phyloP scores from a whole-genome alignment of 331 rosid genomes.

The Telfairia occidentalis region DNA sequence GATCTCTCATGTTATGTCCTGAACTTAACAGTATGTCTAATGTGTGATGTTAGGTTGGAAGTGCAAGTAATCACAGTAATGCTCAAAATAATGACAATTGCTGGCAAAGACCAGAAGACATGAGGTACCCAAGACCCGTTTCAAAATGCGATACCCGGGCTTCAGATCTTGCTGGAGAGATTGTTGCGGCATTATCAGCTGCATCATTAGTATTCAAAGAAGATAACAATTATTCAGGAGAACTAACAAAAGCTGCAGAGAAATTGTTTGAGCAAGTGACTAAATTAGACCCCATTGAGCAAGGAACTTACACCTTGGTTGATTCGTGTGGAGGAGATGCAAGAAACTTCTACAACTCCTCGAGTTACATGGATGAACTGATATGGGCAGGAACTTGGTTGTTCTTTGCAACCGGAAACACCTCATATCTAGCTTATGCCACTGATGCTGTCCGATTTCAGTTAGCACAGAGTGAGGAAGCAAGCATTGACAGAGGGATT shows the following conservation, averaged over 20 bases:
- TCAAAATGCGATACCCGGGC: conserved; percentile 50
- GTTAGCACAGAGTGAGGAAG: conserved; percentile 31
- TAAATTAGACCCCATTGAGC: conserved; percentile 28
- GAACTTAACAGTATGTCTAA: background rate
- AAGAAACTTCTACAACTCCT: conserved; percentile 40
- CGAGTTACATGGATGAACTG: conserved; percentile 54
- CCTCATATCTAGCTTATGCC: conserved; percentile 36
- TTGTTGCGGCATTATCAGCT: conserved; percentile 69
- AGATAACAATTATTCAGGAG: conserved; percentile 36
- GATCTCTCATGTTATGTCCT: background rate
- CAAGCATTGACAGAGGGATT: conserved; percentile 30
- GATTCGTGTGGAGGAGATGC: conserved; percentile 64
- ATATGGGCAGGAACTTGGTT: conserved; percentile 87
- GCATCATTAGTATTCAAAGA: conserved; percentile 57
- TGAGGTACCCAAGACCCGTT: conserved; percentile 44
- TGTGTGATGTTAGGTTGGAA: conserved; percentile 49
- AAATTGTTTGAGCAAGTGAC: conserved; percentile 29
- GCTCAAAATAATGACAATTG: conserved; percentile 43
- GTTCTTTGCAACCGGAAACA: conserved; percentile 42
- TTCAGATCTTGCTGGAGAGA: conserved; percentile 66
- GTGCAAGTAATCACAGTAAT: conserved; percentile 23
- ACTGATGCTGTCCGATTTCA: conserved; percentile 24
- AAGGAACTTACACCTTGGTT: conserved; percentile 40
- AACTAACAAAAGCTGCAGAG: conserved; percentile 39
- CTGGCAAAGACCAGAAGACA: conserved; percentile 80